These are phyloP conservation scores for Cyberlindnera mycetangii DNA, from an alignment of 805 yeast genomes.

Conservation along the genomic window DNA sequence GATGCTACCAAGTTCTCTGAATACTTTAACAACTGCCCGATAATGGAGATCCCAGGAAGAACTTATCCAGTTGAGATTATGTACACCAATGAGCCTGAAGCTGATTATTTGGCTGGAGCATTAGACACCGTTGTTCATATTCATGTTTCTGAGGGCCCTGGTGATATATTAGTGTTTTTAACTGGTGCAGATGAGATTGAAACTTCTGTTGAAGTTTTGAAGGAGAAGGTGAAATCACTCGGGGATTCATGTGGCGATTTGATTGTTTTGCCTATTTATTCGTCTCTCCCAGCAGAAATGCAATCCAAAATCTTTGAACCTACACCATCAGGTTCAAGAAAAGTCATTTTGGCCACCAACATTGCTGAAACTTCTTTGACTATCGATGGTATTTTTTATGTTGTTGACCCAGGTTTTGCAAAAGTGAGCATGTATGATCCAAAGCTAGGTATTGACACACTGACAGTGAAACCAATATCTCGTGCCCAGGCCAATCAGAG, in stretches of 20 bases:
- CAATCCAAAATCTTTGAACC: slow-evolving; percentile 89
- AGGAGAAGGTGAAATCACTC: slow-evolving; percentile 61
- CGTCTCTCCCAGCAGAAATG: slow-evolving; percentile 86
- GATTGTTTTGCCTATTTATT: slow-evolving; percentile 81
- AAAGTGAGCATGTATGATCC: slow-evolving; percentile 89
- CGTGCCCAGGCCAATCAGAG: slow-evolving; percentile 96
- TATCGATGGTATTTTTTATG: slow-evolving; percentile 88
- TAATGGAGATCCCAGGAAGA: slow-evolving; percentile 82
- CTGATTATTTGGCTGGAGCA: slow-evolving; percentile 81
- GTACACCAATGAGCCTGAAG: slow-evolving; percentile 78
- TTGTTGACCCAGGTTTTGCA: slow-evolving; percentile 92
- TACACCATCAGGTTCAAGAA: slow-evolving; percentile 77
- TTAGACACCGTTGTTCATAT: slow-evolving; percentile 84
- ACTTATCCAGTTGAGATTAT: slow-evolving; percentile 85
- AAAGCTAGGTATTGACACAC: slow-evolving; percentile 85
- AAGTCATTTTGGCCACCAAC: slow-evolving; percentile 91
- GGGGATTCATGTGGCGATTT: slow-evolving; percentile 65
- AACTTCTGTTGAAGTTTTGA: slow-evolving; percentile 73
- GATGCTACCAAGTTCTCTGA: slow-evolving; percentile 82
- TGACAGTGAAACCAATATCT: slow-evolving; percentile 81
- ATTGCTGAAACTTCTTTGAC: slow-evolving; percentile 98
- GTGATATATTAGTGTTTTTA: slow-evolving; percentile 78
- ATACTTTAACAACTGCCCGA: slow-evolving; percentile 79
- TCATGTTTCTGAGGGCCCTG: slow-evolving; percentile 72
- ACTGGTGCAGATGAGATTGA: slow-evolving; percentile 97